Evolutionary conservation across 768 basidiomycete species (phyloP).

Genomic region (Lentinula guzmanii): DNA sequence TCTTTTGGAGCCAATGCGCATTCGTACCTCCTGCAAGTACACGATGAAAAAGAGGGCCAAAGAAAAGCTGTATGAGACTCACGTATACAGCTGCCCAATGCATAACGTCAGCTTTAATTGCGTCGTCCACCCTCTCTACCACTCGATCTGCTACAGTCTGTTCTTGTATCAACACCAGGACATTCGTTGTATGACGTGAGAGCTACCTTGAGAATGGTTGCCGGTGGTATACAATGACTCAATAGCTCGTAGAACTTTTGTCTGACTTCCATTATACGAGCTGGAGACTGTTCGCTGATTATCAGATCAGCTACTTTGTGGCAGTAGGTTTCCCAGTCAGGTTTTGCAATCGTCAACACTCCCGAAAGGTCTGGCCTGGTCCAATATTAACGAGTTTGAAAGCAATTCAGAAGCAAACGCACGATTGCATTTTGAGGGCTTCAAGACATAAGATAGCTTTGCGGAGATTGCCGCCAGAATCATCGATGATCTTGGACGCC

Average conservation of each 20-base stretch:
- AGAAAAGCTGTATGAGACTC: conserved; percentile 20
- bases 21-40: conserved; percentile 74
- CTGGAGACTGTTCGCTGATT: conserved; percentile 82
- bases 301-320: conserved; percentile 88
- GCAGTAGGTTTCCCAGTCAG: conserved; percentile 99
- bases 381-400: not conserved
- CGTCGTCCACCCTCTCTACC: conserved; percentile 84
- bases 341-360: conserved; percentile 80
- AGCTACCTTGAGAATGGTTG: conserved; percentile 81
- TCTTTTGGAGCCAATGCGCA: conserved; percentile 91
- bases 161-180: not conserved
- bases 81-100: conserved; percentile 98
- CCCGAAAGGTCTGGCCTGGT: conserved; percentile 77
- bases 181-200: not conserved
- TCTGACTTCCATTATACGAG: conserved; percentile 86
- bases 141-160: conserved; percentile 93
- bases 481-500: conserved; percentile 66
- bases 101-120: conserved; percentile 87
- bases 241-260: conserved; percentile 92
- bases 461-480: conserved; percentile 85
- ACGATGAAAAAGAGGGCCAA: not conserved
- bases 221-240: conserved; percentile 95
- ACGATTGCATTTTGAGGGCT: conserved; percentile 97
- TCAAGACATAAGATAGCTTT: conserved; percentile 94
- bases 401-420: conserved; percentile 18